phyloP scores from a whole-genome alignment of 768 basidiomycete species.

The Agaricus sinodeliciosus region DNA sequence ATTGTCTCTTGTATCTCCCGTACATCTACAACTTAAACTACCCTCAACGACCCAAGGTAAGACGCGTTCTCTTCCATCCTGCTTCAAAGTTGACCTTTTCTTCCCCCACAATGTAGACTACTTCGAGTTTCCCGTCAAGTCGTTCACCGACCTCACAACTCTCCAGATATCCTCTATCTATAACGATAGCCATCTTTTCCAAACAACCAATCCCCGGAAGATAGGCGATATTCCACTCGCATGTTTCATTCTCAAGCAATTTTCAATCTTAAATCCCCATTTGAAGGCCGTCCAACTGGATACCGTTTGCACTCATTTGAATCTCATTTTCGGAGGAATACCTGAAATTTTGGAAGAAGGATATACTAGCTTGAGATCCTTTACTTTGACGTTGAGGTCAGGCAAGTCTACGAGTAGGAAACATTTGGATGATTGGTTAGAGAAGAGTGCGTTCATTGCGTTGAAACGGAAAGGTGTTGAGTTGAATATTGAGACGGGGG shows the following conservation, averaged over 20 bases:
- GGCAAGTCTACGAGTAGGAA: background rate
- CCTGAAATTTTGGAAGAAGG: background rate
- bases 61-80: background rate
- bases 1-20: background rate
- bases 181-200: background rate
- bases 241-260: background rate
- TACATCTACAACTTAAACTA: slow-evolving; percentile 3
- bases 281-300: background rate
- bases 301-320: background rate
- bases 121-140: background rate
- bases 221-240: background rate
- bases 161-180: slow-evolving; percentile 3
- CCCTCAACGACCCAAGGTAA: background rate
- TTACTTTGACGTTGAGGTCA: background rate
- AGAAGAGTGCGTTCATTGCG: background rate
- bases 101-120: background rate
- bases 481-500: background rate
- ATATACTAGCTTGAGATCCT: background rate
- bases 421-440: slow-evolving; percentile 3
- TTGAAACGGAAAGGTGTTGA: slow-evolving; percentile 10
- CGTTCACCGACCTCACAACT: background rate
- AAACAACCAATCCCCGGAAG: background rate
- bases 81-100: background rate
- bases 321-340: background rate
- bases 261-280: background rate